Evolutionary conservation across 441 rosid species (phyloP), one percentile per base, ranked within the genome.

Genomic region (Euphorbia celastroides): DNA sequence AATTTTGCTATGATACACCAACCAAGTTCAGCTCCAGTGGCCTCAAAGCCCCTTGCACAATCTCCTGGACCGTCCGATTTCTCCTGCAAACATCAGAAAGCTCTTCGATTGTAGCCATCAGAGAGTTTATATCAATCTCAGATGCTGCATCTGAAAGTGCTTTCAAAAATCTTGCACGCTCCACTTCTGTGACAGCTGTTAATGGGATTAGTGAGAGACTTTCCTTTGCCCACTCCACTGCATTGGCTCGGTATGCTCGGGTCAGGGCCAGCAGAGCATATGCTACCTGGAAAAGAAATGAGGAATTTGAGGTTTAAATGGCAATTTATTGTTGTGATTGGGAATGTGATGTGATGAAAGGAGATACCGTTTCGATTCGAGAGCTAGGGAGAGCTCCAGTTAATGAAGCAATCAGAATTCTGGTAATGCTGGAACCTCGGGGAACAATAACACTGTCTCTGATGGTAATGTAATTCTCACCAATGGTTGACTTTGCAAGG

Each of bases 361-460:
- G 57, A 58, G 67, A 57, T 83, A 91, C 99, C 81, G 91, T 82
- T 72, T 94, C 98, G 72, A 92, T 63, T 78, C 96, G 92, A 62
- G 98, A 94, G 84, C 88, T 83, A 22, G 99, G 99, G 51, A 94
- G 89, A 71, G 99, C 99, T 72, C 99, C 99, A 14, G 99, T 79
- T 76, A 94, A 74, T 50, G 95, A 90, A 20, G 99, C 89, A 64
- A 92, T 75, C 77, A 95, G 76, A 73, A 95, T 77, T 87, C 98
- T 84, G 46, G 92, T 76, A 44, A 92, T 77, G 68, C 82, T 84
- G 64, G 89, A 75, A 70, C 99, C 99, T 62, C 97, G 90, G 52
- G 96, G 99, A 78, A 90, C 71, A 70, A 95, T 74, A 65, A 95
- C 78, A 61, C 64, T 74, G 70, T 95, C 86, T 79, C 99, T 86